Evolutionary conservation across 2,329 filamentous ascomycete genomes (phyloP), one percentile per base, ranked within the genome.

Genomic region (Pseudopithomyces chartarum): DNA sequence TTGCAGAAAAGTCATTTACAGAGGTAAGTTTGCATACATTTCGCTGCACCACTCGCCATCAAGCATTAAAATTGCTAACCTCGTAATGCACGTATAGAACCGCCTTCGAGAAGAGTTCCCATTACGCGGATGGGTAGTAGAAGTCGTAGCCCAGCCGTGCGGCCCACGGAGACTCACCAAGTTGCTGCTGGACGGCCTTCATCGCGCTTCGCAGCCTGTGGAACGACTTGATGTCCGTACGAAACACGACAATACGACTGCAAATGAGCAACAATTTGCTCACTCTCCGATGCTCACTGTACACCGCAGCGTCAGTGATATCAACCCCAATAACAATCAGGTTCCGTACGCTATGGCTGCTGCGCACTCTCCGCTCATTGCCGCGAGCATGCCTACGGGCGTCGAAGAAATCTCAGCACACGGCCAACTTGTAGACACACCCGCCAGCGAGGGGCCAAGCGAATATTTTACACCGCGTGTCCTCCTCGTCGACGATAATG

Each of bases 401-500:
- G 11, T 8, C 4, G 47, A 50, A 34, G 15, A 22, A 50, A 15
- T 22, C 8, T 32, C 47, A 34, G 12, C 22, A 39, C 34, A 19
- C 5, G 32, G 45, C 19, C 23, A 48, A 6, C 40, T 45, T n/a
- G 17, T 33, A 11, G n/a, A 36, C 6, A 53, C 51, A 23, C 51
- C 55, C 19, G 33, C 32, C 15, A 47, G 36, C 39, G 29, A 48
- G 23, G 40, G 40, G 6, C 44, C 49, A 10, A 46, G 40, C 43
- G 64, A 67, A 29, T 69, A 72, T 51, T 72, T 71, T 49, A 67
- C 59, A 23, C 70, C 71, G 1, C 63, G 68, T 29, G 60, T 74
- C 20, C 65, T 74, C 13, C 65, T 73, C 32, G 70, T 73, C 44
- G 70, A 74, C 55, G 71, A 74, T 55, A 74, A 74, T 57, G 61